phyloP scores from a whole-genome alignment of 129 eudicot genomes.

The Gnaphalium uliginosum region DNA sequence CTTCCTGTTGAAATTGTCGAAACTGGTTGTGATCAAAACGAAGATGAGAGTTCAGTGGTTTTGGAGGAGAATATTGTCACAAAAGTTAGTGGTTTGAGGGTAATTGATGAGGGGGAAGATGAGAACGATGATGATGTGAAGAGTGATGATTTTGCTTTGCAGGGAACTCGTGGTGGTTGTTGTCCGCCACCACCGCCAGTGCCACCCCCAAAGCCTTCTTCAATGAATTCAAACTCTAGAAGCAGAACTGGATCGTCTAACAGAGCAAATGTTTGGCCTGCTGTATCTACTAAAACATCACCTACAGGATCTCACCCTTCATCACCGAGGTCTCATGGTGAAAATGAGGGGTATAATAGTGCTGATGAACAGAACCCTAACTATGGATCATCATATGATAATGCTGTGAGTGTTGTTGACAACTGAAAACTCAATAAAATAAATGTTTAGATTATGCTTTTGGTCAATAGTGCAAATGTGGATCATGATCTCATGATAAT shows the following conservation, averaged over 20 bases:
- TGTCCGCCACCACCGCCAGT: constrained; percentile 93
- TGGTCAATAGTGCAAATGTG: too few species aligned
- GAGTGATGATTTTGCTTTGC: neutral
- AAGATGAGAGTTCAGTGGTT: constrained; percentile 24
- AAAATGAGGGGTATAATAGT: constrained; percentile 92
- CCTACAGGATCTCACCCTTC: constrained; percentile 64
- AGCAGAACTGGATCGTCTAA: constrained; percentile 56
- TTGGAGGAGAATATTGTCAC: constrained; percentile 35
- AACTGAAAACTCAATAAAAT: too few species aligned
- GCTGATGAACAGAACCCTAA: constrained; percentile 88
- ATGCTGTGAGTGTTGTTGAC: constrained; percentile 60
- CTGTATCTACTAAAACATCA: constrained; percentile 31
- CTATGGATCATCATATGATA: constrained; percentile 65
- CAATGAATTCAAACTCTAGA: constrained; percentile 38
- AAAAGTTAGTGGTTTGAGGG: constrained; percentile 41
- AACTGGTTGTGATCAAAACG: constrained; percentile 16
- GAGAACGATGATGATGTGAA: constrained; percentile 38
- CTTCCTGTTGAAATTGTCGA: constrained; percentile 33
- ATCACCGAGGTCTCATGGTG: constrained; percentile 82
- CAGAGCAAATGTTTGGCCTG: constrained; percentile 62
- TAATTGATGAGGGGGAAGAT: constrained; percentile 26
- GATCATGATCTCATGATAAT: too few species aligned
- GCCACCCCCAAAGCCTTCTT: constrained; percentile 78
- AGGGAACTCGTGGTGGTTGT: constrained; percentile 41
- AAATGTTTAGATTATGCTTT: too few species aligned